Conservation (phyloP, 768 basidiomycete species). For the Phallus indusiatus region DNA sequence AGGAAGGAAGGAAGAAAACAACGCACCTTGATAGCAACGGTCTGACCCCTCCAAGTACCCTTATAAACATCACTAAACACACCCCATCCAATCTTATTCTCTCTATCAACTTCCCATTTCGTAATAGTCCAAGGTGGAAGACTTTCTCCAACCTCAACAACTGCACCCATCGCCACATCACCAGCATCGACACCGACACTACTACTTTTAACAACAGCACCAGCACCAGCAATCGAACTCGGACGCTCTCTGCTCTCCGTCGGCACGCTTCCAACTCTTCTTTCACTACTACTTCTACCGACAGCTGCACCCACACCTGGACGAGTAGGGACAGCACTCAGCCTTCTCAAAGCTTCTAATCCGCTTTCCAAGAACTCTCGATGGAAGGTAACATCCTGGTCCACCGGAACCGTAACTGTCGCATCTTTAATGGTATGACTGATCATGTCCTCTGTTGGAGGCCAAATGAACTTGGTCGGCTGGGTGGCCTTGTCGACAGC, state of each 20-base stretch:
- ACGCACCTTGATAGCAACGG: constrained; percentile 62
- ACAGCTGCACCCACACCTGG: too few species aligned
- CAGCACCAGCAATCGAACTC: too few species aligned
- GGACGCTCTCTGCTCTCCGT: too few species aligned
- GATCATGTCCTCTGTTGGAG: too few species aligned
- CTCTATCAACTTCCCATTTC: constrained; percentile 65
- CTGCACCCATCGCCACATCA: too few species aligned
- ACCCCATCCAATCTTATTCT: constrained; percentile 59
- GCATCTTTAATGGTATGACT: neutral
- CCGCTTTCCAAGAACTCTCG: constrained; percentile 63
- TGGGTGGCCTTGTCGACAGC: too few species aligned
- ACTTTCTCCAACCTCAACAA: constrained; percentile 21
- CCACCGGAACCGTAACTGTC: neutral
- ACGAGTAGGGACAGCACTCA: constrained; percentile 28
- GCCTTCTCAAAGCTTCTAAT: constrained; percentile 57
- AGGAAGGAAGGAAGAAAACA: constrained; percentile 3
- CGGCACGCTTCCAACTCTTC: too few species aligned
- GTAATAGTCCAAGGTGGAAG: constrained; percentile 76
- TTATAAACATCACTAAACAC: constrained; percentile 71
- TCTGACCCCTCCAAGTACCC: constrained; percentile 59
- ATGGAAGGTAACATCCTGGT: constrained; percentile 40
- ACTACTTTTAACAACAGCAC: too few species aligned
- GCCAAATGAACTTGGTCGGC: neutral
- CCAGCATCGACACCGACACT: too few species aligned
- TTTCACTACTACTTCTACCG: too few species aligned